Evolutionary conservation across 2,329 filamentous ascomycete genomes (phyloP).

Genomic region (Arthrobotrys pseudoclavata): DNA sequence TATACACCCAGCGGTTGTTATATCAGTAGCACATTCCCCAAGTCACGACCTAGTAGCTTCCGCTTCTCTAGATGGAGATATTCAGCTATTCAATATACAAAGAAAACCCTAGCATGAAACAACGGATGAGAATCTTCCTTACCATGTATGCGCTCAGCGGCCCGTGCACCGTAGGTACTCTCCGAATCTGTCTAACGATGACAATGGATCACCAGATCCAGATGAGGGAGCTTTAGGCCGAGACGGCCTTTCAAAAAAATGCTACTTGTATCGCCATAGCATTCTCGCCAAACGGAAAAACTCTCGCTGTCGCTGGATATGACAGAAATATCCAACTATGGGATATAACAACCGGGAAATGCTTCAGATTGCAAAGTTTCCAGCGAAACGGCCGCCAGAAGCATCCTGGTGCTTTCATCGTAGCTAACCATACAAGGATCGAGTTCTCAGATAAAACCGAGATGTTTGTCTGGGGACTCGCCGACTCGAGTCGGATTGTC

Average conservation of each 20-base stretch:
- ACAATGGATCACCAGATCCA: too few species aligned
- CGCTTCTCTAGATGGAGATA: neutral
- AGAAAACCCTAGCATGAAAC: neutral
- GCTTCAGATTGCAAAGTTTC: neutral
- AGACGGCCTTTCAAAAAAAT: too few species aligned
- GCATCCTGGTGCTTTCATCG: too few species aligned
- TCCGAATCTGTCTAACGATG: too few species aligned
- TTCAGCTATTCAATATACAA: neutral
- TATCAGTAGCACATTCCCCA: neutral
- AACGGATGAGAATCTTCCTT: neutral
- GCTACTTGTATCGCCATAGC: neutral
- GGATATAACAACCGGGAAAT: neutral
- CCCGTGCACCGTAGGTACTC: too few species aligned
- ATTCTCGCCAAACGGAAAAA: constrained; percentile 11
- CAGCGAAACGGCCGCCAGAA: neutral
- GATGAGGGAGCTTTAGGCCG: too few species aligned
- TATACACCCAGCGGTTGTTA: neutral
- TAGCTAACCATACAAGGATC: neutral
- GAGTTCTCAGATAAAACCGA: neutral
- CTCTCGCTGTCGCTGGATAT: neutral
- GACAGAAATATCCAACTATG: neutral
- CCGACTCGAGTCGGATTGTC: neutral
- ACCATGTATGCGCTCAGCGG: neutral
- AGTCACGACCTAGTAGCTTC: neutral
- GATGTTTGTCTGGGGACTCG: neutral